Conservation (phyloP, 148 eudicot species). For the Cornus kousa region DNA sequence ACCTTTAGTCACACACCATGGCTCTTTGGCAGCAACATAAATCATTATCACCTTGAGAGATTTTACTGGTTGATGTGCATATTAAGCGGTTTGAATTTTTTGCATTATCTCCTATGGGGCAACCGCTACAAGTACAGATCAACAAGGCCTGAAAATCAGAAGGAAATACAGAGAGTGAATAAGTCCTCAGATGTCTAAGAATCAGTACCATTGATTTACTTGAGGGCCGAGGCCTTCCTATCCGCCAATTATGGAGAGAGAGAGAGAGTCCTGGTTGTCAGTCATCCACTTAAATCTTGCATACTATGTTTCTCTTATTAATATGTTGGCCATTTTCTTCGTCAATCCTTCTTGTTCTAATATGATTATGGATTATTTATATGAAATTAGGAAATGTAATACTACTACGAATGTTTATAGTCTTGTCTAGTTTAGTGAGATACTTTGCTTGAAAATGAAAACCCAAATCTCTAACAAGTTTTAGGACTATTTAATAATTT, state of each 20-base stretch:
- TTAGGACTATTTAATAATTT: neutral
- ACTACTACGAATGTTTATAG: neutral
- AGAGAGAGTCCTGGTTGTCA: neutral
- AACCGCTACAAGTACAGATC: conserved; percentile 51
- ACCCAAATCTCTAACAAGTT: neutral
- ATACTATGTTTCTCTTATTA: neutral
- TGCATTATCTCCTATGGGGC: conserved; percentile 72
- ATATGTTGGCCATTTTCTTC: neutral
- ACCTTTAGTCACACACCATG: conserved; percentile 52
- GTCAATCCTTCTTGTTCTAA: neutral
- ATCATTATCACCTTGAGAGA: conserved; percentile 68
- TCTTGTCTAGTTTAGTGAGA: neutral
- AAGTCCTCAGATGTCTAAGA: conserved; percentile 11
- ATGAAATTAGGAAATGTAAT: neutral
- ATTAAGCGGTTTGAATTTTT: conserved; percentile 62
- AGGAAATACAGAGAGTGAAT: conserved; percentile 11
- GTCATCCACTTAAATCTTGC: neutral
- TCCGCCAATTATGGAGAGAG: neutral
- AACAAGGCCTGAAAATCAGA: conserved; percentile 9
- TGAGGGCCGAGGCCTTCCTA: neutral
- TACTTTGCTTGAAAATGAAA: neutral
- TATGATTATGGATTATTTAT: neutral
- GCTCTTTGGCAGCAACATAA: conserved; percentile 72
- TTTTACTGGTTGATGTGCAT: conserved; percentile 86
- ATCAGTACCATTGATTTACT: neutral